Evolutionary conservation across 257 asterid species (phyloP).

Genomic region (Salvia hispanica): DNA sequence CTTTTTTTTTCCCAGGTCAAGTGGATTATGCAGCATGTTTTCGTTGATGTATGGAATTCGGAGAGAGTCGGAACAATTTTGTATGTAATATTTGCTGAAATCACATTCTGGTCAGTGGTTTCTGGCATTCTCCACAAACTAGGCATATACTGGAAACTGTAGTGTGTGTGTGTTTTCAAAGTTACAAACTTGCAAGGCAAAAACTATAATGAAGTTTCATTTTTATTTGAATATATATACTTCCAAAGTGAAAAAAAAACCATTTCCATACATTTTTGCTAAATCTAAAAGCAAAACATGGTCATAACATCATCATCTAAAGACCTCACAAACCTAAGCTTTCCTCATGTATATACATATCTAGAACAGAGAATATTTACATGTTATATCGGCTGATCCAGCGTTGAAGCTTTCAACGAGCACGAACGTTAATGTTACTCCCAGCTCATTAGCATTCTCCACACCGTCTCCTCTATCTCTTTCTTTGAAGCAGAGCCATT

Average conservation of each 20-base stretch:
- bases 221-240: constrained; percentile 12
- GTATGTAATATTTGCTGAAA: constrained; percentile 85
- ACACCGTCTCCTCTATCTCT: constrained; percentile 70
- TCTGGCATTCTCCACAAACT: constrained; percentile 71
- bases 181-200: background rate
- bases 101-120: constrained; percentile 78
- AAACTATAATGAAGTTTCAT: background rate
- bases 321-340: background rate
- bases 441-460: constrained; percentile 95
- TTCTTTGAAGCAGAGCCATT: constrained; percentile 52
- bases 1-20: constrained; percentile 51
- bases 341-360: constrained; percentile 7
- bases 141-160: constrained; percentile 75
- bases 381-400: constrained; percentile 6
- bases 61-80: constrained; percentile 65
- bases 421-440: constrained; percentile 27
- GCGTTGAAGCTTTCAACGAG: background rate
- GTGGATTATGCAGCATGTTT: constrained; percentile 77
- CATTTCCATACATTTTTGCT: background rate
- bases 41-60: constrained; percentile 75
- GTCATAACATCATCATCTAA: background rate
- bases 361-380: constrained; percentile 1
- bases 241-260: background rate
- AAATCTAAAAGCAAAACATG: background rate
- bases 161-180: background rate